Base-by-base conservation (phyloP, 83 land plant genomes). In the Picea abies region DNA sequence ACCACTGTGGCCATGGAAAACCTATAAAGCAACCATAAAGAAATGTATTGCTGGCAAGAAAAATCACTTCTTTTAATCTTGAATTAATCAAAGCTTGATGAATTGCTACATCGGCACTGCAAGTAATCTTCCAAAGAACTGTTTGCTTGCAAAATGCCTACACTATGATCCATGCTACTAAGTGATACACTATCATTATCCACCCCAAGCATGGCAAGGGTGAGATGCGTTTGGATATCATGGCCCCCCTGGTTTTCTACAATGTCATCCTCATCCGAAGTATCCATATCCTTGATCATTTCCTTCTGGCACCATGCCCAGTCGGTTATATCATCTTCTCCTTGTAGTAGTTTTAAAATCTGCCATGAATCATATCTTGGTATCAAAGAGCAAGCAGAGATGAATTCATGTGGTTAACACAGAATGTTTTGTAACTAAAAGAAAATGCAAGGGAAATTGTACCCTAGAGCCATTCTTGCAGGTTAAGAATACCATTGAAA, bases 151-250 rank as follows among this genome's bases (percentile, higher is more conserved):
- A 86, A 22, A 37, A 76, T 66, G 70, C 82, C 78, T 16, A 87
- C 77, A 63, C 79, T 83, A 3, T 84, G 89, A 70, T 91, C 92
- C 22, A 70, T 84, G 87, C 97, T 90, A 79, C 86, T 89, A 47
- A 84, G 72, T 14, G 97, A 94, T 76, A 84, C 66, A 0, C 86
- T 78, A 81, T 94, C 97, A 72, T 96, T 93, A 16, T 96, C 97
- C 32, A 93, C 85, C n/a, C 96, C 97, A 29, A 91, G 89, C 90
- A 94, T 76, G n/a, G 98, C 98, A 10, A 94, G 85, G 16, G 90
- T 87, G 35, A 95, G 79, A 78, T 91, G 90, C n/a, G 92, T 82
- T 37, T 82, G 85, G 37, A 90, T 81, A 25, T 84, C 79, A 69
- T 63, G 61, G 19, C 32, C n/a, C 22, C 61, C 88, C 72, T 89